Evolutionary conservation across 2,329 filamentous ascomycete species (phyloP), one percentile per base, ranked within the genome.

Genomic region (Cercospora beticola): DNA sequence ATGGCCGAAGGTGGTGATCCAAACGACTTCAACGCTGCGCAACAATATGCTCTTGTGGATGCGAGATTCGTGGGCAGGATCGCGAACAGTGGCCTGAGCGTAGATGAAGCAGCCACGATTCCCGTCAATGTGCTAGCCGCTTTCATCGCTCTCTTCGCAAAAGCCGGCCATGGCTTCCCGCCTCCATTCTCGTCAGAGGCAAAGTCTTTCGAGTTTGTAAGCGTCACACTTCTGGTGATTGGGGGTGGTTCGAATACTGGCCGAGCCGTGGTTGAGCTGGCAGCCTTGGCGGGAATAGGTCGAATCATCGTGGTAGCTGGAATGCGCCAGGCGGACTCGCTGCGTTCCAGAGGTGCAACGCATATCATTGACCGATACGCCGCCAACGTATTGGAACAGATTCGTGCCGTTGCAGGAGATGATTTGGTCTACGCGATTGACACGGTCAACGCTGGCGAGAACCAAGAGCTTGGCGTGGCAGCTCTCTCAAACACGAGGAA

Each of bases 11-110:
- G 43, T 4, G 43, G 43, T 8, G 16, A 49, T 18, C n/a, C 16
- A 3, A 49, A 49, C 9, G 43, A 49, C 43, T 49, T 49, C 43
- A 49, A 49, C 18, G 43, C 43, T 9, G 43, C 43, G 33, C 60
- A 62, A 18, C 21, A 62, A n/a, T 62, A 62, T 49, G 60, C 60
- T 26, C 18, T 62, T n/a, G 33, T 49, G 3, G 60, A 62, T 30
- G 33, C 40, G 5, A 28, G 28, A 3, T 43, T 30, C 12, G 5
- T 28, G 21, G 18, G 31, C 16, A 62, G 43, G 21, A 23, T 62
- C 21, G 18, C 60, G 14, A 21, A 49, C 2, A 30, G 33, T 43
- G 60, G 43, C 9, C 43, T 28, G 31, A 62, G 14, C 28, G 23
- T 28, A n/a, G 31, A 62, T 14, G 60, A 62, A 28, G 60, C 60